Conservation (phyloP, 306 rosid genomes). For the Lablab purpureus region DNA sequence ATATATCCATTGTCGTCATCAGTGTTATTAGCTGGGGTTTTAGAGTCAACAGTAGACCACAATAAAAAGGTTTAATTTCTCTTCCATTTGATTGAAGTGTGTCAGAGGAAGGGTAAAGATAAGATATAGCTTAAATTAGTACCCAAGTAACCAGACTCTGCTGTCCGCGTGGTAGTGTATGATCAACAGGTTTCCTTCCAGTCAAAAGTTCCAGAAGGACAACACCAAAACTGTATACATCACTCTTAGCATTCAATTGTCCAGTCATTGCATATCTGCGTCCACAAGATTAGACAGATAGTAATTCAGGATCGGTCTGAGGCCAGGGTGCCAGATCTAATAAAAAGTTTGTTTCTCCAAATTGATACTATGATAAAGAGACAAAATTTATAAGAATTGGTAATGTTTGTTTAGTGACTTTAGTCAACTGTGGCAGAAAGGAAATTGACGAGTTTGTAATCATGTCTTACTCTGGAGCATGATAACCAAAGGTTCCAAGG, state of each 20-base stretch:
- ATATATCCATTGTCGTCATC: conserved; percentile 41
- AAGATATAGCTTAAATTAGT: conserved; percentile 44
- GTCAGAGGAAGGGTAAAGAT: background rate
- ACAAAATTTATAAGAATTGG: conserved; percentile 22
- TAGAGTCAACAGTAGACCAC: conserved; percentile 7
- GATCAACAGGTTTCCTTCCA: conserved; percentile 95
- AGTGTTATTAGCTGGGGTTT: conserved; percentile 52
- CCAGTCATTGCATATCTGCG: conserved; percentile 98
- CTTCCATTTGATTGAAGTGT: background rate
- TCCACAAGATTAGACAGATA: conserved; percentile 44
- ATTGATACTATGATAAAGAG: conserved; percentile 31
- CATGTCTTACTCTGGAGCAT: conserved; percentile 92
- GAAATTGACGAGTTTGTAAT: conserved; percentile 15
- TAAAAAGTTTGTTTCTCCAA: conserved; percentile 10
- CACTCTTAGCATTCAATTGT: conserved; percentile 94
- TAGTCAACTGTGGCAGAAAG: conserved; percentile 24
- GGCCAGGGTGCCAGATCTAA: conserved; percentile 22
- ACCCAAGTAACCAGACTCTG: conserved; percentile 99
- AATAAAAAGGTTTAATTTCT: conserved; percentile 19
- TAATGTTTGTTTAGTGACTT: conserved; percentile 20
- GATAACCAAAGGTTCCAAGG: conserved; percentile 97
- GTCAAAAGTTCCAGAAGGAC: conserved; percentile 94
- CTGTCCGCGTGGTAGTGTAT: conserved; percentile 91
- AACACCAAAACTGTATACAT: conserved; percentile 95
- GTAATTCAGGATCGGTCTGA: conserved; percentile 15